Conservation (phyloP, 2,329 filamentous ascomycete species). For the Emergomyces orientalis region DNA sequence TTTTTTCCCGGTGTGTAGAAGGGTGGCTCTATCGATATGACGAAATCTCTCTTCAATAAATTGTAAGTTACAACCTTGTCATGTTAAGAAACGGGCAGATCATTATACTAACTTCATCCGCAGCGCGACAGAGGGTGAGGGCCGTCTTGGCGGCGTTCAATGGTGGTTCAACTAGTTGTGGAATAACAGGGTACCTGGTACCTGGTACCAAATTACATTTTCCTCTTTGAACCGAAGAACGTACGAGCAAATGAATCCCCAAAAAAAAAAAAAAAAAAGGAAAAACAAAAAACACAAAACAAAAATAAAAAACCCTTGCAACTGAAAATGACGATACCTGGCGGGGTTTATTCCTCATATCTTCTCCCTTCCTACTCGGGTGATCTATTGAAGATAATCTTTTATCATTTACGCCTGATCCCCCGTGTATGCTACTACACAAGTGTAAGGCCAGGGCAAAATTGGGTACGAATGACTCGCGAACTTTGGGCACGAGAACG, state of each 20-base stretch:
- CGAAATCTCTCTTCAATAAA: conserved; percentile 29
- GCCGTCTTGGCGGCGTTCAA: conserved; percentile 35
- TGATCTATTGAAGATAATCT: no score
- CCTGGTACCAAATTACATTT: neutral
- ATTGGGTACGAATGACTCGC: no score
- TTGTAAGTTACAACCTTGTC: conserved; percentile 13
- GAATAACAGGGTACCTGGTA: neutral
- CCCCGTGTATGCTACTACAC: no score
- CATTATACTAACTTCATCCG: conserved; percentile 16
- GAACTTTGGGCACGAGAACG: no score
- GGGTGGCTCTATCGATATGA: conserved; percentile 21
- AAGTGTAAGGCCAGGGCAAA: no score
- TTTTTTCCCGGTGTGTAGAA: conserved; percentile 25
- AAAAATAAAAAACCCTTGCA: neutral
- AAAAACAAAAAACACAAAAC: neutral
- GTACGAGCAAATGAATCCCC: neutral
- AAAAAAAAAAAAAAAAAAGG: no score
- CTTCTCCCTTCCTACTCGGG: no score
- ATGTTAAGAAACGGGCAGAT: neutral
- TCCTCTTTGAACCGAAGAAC: no score
- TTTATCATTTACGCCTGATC: no score
- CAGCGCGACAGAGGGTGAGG: conserved; percentile 24
- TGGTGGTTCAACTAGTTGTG: conserved; percentile 30
- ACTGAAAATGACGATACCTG: neutral
- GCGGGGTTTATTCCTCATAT: no score